Base-by-base conservation (phyloP, 2,329 filamentous ascomycete genomes). In the Aureobasidium namibiae region DNA sequence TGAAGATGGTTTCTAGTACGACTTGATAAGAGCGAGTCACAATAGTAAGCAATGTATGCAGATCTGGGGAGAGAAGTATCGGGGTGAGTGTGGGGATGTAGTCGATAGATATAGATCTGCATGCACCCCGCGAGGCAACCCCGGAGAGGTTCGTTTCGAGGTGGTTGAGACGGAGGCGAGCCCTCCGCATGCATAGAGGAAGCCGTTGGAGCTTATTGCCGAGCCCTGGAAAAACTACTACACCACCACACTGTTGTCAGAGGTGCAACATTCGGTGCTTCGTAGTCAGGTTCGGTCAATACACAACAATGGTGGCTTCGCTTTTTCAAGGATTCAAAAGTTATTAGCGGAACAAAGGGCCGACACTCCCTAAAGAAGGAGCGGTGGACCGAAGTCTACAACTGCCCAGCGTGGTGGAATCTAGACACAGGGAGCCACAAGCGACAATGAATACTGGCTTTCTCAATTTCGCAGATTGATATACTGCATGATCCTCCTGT, bases 151-250 rank as follows among this genome's bases (percentile, higher is more conserved):
- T 24, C 31, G 14, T 42, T 42, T 42, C 16, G 50, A 26, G 50
- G 8, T 3, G 24, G 33, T 33, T 6, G 13, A 42, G 34, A 36
- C 50, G 50, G 50, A 54, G 50, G 26, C 36, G 24, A 41, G 18
- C n/a, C 36, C 50, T 42, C 50, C 50, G 50, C 33, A 24, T 33
- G 11, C 38, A 42, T 31, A 54, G 1, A 18, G 13, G 26, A 9
- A 54, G n/a, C 38, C 50, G 36, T 54, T 54, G 26, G 39, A 54
- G 36, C 38, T 54, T 54, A 33, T 26, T n/a, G n/a, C n/a, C 50
- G 50, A 42, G 36, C 50, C 50, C 13, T 36, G 21, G 16, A 33
- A 52, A 39, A 33, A 23, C 48, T 29, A 36, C 36, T 36, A 18
- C 18, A 34, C 7, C 29, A 7, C 34, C 9, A 39, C 33, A 26